Evolutionary conservation across 352 stramenopile species (phyloP), one percentile per base, ranked within the genome.

Genomic region (Phytophthora pluvialis): DNA sequence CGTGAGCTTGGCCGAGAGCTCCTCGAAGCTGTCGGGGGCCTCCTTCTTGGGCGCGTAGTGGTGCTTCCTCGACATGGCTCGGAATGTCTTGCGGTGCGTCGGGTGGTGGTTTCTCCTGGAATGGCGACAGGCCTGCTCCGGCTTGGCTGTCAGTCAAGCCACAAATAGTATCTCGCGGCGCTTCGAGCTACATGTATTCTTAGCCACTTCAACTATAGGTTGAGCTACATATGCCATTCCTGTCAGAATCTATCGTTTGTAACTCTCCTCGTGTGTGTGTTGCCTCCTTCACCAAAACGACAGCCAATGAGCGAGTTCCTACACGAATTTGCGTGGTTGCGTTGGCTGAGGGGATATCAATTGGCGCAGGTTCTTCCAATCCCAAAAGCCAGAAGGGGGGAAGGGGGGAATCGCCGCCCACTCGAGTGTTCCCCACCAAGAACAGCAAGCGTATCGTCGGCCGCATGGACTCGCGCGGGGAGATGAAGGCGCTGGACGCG

Each of bases 401-500:
- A 21, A 21, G n/a, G 28, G 39, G 53, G 15, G 29, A 47, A 33
- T 32, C 5, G 18, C 15, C 18, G 33, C 28, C 16, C 40, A 52
- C 18, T 50, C 28, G 45, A 58, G 46, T 57, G 39, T 50, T 63
- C 62, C 49, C 57, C 61, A 71, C 50, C 45, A 67, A 70, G 61
- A 57, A 65, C 49, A 64, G 47, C 16, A 15, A 38, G 26, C 38
- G 31, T 35, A 35, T 18, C 16, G 21, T 5, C 39, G 40, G 8
- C 25, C 64, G 35, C 18, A 72, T 69, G 62, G 63, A 72, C 71
- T 84, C 83, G 60, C 83, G 83, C 64, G 83, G 83, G 39, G 86
- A 94, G 71, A 93, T 94, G 79, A 93, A 92, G 77, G 73, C 82
- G 75, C 75, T 95, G 57, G 88, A 95, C 75, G 81, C 84, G 72